These are phyloP conservation scores for Penicillium cataractarum DNA, from an alignment of 495 filamentous ascomycete species.

Conservation along the genomic window DNA sequence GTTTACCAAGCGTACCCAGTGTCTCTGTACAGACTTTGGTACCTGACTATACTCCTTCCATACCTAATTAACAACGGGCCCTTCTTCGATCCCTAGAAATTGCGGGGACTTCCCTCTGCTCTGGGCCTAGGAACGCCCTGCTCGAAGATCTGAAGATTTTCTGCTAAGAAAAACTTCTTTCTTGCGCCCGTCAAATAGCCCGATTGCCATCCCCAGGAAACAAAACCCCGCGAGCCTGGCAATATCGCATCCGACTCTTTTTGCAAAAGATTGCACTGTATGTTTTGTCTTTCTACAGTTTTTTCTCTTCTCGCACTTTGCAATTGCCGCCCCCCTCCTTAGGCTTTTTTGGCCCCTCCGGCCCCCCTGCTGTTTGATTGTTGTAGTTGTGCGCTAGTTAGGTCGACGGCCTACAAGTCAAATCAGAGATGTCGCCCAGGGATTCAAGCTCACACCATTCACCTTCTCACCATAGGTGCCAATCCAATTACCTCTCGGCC, in stretches of 20 bases:
- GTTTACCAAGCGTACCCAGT: slow-evolving; percentile 3
- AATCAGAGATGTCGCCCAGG: slow-evolving; percentile 27
- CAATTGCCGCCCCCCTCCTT: slow-evolving; percentile 11
- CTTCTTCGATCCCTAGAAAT: slow-evolving; percentile 13
- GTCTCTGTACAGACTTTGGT: not conserved
- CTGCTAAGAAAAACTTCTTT: slow-evolving; percentile 12
- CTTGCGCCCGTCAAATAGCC: slow-evolving; percentile 25
- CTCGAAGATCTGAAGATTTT: slow-evolving; percentile 15
- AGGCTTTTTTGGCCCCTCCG: slow-evolving; percentile 19
- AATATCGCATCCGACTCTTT: slow-evolving; percentile 3
- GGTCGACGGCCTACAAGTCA: slow-evolving; percentile 23
- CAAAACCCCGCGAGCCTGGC: slow-evolving; percentile 20
- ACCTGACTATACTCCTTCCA: slow-evolving; percentile 1
- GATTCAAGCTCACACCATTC: slow-evolving; percentile 29
- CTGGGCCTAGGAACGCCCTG: slow-evolving; percentile 19
- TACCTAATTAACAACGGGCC: slow-evolving; percentile 11
- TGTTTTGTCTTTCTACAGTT: slow-evolving; percentile 19
- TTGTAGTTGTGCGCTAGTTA: slow-evolving; percentile 18
- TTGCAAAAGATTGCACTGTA: slow-evolving; percentile 20
- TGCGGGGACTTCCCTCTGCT: slow-evolving; percentile 24
- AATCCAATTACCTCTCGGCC: slow-evolving; percentile 13
- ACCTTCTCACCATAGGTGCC: slow-evolving; percentile 23
- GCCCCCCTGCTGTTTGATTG: slow-evolving; percentile 18
- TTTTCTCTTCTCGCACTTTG: slow-evolving; percentile 13
- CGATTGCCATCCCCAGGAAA: slow-evolving; percentile 14